phyloP scores from a whole-genome alignment of 1,284 basidiomycete species.

The Malassezia slooffiae region DNA sequence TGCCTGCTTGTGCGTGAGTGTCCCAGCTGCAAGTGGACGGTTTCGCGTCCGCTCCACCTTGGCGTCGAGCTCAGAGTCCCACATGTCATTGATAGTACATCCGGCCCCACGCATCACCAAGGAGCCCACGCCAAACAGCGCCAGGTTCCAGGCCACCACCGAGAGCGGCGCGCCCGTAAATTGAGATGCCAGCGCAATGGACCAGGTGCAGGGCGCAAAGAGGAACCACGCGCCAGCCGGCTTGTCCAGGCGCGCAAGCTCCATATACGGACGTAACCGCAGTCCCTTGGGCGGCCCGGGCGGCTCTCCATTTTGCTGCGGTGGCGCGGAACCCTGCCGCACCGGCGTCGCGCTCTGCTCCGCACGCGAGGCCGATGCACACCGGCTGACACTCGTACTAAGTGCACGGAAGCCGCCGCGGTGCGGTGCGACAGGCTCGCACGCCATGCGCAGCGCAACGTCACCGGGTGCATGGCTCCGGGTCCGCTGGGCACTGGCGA shows the following conservation, averaged over 20 bases:
- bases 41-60: slow-evolving; percentile 64
- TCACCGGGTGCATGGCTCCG: too few species aligned
- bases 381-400: too few species aligned
- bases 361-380: too few species aligned
- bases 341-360: too few species aligned
- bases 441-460: too few species aligned
- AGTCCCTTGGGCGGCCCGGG: too few species aligned
- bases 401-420: too few species aligned
- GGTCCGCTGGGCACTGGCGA: too few species aligned
- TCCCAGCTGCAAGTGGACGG: slow-evolving; percentile 68
- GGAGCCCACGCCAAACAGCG: slow-evolving; percentile 79
- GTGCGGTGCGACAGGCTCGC: too few species aligned
- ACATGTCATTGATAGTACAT: slow-evolving; percentile 98
- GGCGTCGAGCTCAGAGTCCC: slow-evolving; percentile 83
- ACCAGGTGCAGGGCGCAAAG: slow-evolving; percentile 68
- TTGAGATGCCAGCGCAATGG: slow-evolving; percentile 40
- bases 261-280: slow-evolving; percentile 64
- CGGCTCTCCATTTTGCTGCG: too few species aligned
- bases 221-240: slow-evolving; percentile 85
- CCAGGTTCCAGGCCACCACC: slow-evolving; percentile 47
- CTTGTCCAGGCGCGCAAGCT: slow-evolving; percentile 80
- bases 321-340: too few species aligned
- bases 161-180: slow-evolving; percentile 22
- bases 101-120: slow-evolving; percentile 95
- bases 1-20: slow-evolving; percentile 66